Evolutionary conservation across 768 basidiomycete genomes (phyloP), one percentile per base, ranked within the genome.

Genomic region (Sporobolomyces phaffii): DNA sequence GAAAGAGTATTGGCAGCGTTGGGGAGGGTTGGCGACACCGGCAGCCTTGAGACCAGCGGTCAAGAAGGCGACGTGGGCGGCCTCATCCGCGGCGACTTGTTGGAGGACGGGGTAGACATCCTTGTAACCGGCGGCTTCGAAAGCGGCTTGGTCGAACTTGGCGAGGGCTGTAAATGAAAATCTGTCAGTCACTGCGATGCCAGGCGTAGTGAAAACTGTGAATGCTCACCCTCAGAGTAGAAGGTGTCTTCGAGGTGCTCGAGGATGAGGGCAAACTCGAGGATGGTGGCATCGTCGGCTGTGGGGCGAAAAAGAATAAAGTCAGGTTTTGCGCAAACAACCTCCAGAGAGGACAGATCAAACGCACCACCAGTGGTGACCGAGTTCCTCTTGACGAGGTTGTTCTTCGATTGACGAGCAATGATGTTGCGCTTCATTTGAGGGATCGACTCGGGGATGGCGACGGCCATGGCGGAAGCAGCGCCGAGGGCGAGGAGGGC

Each of bases 1-100:
- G 79, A 75, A 73, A 33, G 33, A 62, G 64, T 88, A 88, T n/a
- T 79, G 76, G 79, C 87, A 88, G 5, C 83, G 78, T 72, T 81
- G 61, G 17, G 62, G 64, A 15, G 69, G 64, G 20, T 82, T 80
- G 5, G 4, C 54, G 9, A 83, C 81, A 6, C 79, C 77, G 22
- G 78, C 79, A 0, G 82, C 82, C 33, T 48, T 29, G 33, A 87
- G 78, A 0, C 79, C 80, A 11, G 64, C 72, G 11, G 82, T 77
- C 33, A 87, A 78, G 74, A 83, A 81, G 10, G 79, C 73, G 65
- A 85, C 84, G 76, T 88, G 87, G 11, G 77, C 76, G 33, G 76
- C 73, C 74, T 87, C 85, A 75, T 87, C 85, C 36, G 78, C 17
- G 2, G 60, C 45, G 44, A 69, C 53, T 40, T 61, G 52, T 59